phyloP scores from a whole-genome alignment of 305 asterid species.

The Plantago rigida region DNA sequence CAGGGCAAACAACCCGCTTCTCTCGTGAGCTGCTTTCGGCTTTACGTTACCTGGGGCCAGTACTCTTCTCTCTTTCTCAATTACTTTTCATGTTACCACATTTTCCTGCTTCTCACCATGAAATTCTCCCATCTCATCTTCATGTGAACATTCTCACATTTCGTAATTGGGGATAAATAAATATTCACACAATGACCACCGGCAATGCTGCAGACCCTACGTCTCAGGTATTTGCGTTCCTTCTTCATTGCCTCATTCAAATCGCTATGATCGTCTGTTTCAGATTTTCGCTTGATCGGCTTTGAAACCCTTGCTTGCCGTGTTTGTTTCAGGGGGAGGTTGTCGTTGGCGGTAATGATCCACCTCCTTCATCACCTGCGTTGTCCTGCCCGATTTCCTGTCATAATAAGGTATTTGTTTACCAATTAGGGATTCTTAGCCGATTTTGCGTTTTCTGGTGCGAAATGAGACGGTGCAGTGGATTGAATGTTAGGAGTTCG shows the following conservation, averaged over 20 bases:
- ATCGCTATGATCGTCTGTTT: neutral
- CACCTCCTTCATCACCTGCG: constrained; percentile 39
- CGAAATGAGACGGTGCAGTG: no score
- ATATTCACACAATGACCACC: constrained; percentile 36
- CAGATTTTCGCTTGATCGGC: neutral
- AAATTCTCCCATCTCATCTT: neutral
- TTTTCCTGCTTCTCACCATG: neutral
- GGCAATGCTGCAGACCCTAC: constrained; percentile 35
- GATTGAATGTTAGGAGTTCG: neutral
- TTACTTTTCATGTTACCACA: neutral
- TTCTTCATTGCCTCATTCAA: constrained; percentile 11
- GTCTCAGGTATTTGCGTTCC: constrained; percentile 38
- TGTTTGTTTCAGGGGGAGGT: constrained; percentile 47
- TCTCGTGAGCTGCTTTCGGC: neutral
- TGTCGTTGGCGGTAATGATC: constrained; percentile 33
- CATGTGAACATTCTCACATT: neutral
- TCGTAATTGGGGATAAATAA: neutral
- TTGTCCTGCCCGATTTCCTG: constrained; percentile 49
- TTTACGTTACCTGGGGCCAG: neutral
- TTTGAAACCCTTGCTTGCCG: neutral
- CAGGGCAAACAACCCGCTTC: neutral
- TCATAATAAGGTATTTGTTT: constrained; percentile 52
- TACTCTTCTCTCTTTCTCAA: neutral
- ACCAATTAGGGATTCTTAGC: neutral
- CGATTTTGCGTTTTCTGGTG: neutral